Evolutionary conservation across 2,329 filamentous ascomycete genomes (phyloP).

Genomic region (Aspergillus luchuensis): DNA sequence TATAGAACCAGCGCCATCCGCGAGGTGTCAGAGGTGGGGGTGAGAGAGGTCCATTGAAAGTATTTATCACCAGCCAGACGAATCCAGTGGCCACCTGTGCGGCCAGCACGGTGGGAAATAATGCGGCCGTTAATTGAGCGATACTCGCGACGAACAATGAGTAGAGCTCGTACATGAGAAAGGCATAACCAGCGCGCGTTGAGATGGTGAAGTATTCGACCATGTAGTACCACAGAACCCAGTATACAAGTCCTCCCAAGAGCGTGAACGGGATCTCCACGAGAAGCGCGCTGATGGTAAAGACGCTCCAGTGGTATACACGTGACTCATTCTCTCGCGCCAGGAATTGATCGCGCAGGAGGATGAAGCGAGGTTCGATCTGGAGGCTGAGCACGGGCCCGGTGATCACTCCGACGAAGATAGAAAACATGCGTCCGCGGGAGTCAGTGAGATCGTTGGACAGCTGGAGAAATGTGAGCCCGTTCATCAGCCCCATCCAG

Average conservation of each 20-base stretch:
- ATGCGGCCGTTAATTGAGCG: constrained; percentile 66
- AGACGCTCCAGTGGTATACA: constrained; percentile 19
- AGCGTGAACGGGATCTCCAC: constrained; percentile 42
- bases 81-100: constrained; percentile 78
- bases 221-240: constrained; percentile 77
- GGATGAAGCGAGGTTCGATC: constrained; percentile 20
- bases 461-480: constrained; percentile 9
- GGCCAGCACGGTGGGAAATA: constrained; percentile 75
- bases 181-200: constrained; percentile 75
- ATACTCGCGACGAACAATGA: constrained; percentile 63
- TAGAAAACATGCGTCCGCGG: constrained; percentile 7
- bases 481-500: constrained; percentile 15
- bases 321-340: constrained; percentile 16
- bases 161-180: constrained; percentile 81
- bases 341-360: constrained; percentile 13
- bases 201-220: constrained; percentile 66
- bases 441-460: not conserved
- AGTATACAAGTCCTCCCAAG: constrained; percentile 75
- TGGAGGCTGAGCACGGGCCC: constrained; percentile 9
- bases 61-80: constrained; percentile 74
- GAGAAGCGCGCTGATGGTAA: constrained; percentile 13
- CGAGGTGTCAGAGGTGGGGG: constrained; percentile 71
- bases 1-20: constrained; percentile 79
- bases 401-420: constrained; percentile 10
- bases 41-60: constrained; percentile 83